Evolutionary conservation across 2,329 filamentous ascomycete species (phyloP), one percentile per base, ranked within the genome.

Genomic region (Ophioceras dolichostomum): DNA sequence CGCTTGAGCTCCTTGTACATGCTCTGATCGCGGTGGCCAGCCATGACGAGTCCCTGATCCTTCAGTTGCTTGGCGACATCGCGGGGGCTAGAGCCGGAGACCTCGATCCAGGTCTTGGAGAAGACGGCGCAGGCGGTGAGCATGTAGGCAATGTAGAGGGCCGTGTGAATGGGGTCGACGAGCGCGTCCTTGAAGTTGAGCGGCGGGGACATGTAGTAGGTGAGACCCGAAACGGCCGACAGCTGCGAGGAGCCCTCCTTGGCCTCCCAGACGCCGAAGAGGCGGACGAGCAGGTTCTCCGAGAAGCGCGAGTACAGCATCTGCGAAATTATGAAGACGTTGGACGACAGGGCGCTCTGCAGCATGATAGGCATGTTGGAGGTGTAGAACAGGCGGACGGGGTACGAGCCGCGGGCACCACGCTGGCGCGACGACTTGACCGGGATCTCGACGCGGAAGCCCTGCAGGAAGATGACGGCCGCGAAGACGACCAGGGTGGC

Each of bases 351-450:
- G 51, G 91, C 91, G 34, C 89, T 96, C 72, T 98, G 93, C 61
- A 98, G 76, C 91, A 98, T 98, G 68, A 98, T 98, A 58, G 91
- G 91, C 93, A 98, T 98, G 82, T 98, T 98, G 62, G 88, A 95
- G 59, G 91, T 98, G 72, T 98, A 98, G 79, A 98, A 98, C 42
- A 98, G 84, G 57, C 93, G 89, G 62, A 98, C 79, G 54, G 91
- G 91, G 76, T 96, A 98, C 29, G 88, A 94, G 56, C 89, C 93
- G 55, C 91, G 89, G 60, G 94, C 91, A 64, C 91, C 91, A 73
- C 91, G 88, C 76, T 98, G 91, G 67, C 91, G 88, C 53, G 87
- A 89, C 43, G 88, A 95, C 80, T 98, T 98, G 75, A 98, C 91
- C 45, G 93, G 93, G 58, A 98, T 98, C 70, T 98, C 91, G 57